phyloP scores from a whole-genome alignment of 768 basidiomycete genomes.

The Candolleomyces efflorescens region DNA sequence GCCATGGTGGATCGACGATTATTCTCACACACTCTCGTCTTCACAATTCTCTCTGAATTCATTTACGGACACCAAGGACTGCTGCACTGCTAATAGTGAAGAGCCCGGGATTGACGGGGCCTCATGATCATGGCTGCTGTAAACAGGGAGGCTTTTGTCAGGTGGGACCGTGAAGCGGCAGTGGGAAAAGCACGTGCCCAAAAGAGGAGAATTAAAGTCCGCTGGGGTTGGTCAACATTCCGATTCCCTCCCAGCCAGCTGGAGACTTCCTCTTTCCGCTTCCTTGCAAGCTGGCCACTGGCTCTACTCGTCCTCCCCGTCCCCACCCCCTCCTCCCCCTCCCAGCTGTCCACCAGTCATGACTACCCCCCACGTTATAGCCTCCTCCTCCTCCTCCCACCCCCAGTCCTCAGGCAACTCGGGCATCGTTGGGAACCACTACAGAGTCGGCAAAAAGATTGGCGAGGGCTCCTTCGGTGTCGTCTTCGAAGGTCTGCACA shows the following conservation, averaged over 20 bases:
- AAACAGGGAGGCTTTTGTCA: not conserved
- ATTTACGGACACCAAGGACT: too few species aligned
- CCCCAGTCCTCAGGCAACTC: slow-evolving; percentile 63
- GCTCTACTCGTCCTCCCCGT: slow-evolving; percentile 13
- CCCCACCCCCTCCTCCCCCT: slow-evolving; percentile 8
- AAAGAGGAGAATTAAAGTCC: slow-evolving; percentile 20
- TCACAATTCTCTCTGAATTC: too few species aligned
- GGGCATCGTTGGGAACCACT: slow-evolving; percentile 77
- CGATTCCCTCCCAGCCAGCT: slow-evolving; percentile 21
- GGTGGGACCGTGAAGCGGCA: slow-evolving; percentile 7
- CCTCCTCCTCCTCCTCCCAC: slow-evolving; percentile 68
- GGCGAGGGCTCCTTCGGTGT: slow-evolving; percentile 99
- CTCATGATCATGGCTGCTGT: too few species aligned
- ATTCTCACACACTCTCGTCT: too few species aligned
- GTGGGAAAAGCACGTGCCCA: too few species aligned
- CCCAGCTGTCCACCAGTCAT: slow-evolving; percentile 28
- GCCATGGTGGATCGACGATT: too few species aligned
- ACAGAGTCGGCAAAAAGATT: slow-evolving; percentile 96
- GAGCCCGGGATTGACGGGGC: too few species aligned
- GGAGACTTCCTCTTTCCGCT: slow-evolving; percentile 12
- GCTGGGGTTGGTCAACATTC: slow-evolving; percentile 17
- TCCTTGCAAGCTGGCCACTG: slow-evolving; percentile 18
- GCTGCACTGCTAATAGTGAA: too few species aligned
- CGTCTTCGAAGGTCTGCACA: slow-evolving; percentile 81
- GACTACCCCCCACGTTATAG: slow-evolving; percentile 83